A percentile compares a stretch with the other conserved stretches of the same genome.
Evolutionary conservation across 2,329 filamentous ascomycete species (phyloP).

Genomic region (Aspergillus aculeatinus): DNA sequence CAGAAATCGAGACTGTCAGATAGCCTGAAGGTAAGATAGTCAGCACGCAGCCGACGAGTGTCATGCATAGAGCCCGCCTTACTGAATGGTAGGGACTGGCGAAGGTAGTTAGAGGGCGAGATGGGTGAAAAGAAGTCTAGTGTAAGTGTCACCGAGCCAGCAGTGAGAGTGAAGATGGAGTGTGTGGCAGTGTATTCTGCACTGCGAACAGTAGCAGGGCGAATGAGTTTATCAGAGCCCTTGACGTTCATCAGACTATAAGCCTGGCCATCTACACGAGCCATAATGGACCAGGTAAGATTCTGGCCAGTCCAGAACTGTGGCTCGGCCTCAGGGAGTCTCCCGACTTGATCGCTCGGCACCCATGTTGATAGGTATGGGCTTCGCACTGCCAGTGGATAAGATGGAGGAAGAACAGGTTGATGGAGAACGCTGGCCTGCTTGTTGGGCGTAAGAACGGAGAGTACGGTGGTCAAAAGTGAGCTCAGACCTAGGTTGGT

Average conservation of each 20-base stretch:
- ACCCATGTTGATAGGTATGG: slow-evolving; percentile 49
- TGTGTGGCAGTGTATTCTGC: slow-evolving; percentile 46
- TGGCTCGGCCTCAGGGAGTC: slow-evolving; percentile 39
- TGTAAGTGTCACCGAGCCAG: slow-evolving; percentile 35
- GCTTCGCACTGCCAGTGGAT: slow-evolving; percentile 46
- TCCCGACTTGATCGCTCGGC: slow-evolving; percentile 39
- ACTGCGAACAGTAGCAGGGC: slow-evolving; percentile 34
- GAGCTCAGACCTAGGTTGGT: slow-evolving; percentile 22
- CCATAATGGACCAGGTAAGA: slow-evolving; percentile 45
- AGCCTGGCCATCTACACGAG: slow-evolving; percentile 40
- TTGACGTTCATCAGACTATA: slow-evolving; percentile 46
- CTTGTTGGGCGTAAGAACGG: slow-evolving; percentile 12
- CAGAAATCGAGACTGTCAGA: slow-evolving; percentile 39
- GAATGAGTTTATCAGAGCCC: slow-evolving; percentile 24
- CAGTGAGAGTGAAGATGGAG: slow-evolving; percentile 40
- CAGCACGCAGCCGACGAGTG: background rate
- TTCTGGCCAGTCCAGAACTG: slow-evolving; percentile 47
- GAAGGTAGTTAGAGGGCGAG: slow-evolving; percentile 42
- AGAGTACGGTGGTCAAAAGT: slow-evolving; percentile 22
- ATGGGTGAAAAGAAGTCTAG: slow-evolving; percentile 50
- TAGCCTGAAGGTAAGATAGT: slow-evolving; percentile 32
- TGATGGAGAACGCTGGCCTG: slow-evolving; percentile 18
- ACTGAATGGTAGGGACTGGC: slow-evolving; percentile 48
- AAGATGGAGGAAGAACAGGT: slow-evolving; percentile 42
- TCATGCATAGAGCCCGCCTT: background rate